Evolutionary conservation across 805 yeast genomes (phyloP), one percentile per base, ranked within the genome.

Genomic region (Brettanomyces anomalus): DNA sequence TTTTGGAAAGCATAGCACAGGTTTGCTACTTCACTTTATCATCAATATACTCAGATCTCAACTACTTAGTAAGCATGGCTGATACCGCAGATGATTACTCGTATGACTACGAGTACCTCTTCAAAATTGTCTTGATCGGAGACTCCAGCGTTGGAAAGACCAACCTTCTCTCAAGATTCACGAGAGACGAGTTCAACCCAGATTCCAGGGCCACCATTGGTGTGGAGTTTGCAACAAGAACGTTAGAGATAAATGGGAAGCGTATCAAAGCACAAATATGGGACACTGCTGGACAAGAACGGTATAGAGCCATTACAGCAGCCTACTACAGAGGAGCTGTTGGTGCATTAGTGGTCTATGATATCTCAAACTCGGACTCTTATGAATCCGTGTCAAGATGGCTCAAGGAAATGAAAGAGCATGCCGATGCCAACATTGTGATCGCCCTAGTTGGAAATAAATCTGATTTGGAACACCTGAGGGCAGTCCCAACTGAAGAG

Each of bases 281-380:
- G 98, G 98, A 90, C 65, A 90, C 98, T 32, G 98, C 98, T 2
- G 98, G 98, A 48, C 98, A 90, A 70, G 98, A 90, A 66, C 79
- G 98, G 64, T 90, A 93, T 71, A 79, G 98, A 56, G 97, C 98
- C 37, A 90, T 90, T 63, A 93, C 98, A 28, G 81, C 93, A 44
- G 97, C 97, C 5, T 90, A 90, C 68, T 90, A 90, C 64, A 77
- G 98, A 61, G 98, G 97, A 35, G 97, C 98, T 1, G 96, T 89
- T 43, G 98, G 98, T 46, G 97, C 97, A 4, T 73, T 90, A 56
- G 83, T 90, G 45, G 95, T 90, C 49, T 90, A 90, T 66, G 98
- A 90, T 67, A 90, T 90, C 56, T 79, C 96, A 46, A 90, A 90
- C 70, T 76, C 89, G 13, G 88, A 82, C 57, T 76, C 87, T 41